These are phyloP conservation scores for Cercospora canescens DNA, from an alignment of 2,329 filamentous ascomycete species.

Conservation along the genomic window DNA sequence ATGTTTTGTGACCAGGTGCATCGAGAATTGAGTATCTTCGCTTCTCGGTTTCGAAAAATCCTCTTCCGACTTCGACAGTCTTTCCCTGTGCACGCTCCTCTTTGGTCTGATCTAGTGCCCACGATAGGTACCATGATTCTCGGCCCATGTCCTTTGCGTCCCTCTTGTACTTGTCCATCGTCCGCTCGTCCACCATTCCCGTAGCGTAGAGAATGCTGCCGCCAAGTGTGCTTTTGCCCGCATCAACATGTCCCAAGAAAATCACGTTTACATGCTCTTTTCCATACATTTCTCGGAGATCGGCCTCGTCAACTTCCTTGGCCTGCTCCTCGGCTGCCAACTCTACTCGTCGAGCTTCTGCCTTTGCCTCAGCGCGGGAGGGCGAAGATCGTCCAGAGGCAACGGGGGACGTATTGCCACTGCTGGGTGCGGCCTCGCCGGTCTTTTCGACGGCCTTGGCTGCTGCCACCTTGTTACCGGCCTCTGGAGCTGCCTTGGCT, in stretches of 20 bases:
- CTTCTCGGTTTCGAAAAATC: slow-evolving; percentile 96
- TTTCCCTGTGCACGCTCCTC: slow-evolving; percentile 96
- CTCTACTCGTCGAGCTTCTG: slow-evolving; percentile 68
- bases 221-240: slow-evolving; percentile 94
- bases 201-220: slow-evolving; percentile 90
- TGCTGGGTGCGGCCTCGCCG: slow-evolving; percentile 63
- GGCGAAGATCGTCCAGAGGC: slow-evolving; percentile 72
- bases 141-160: slow-evolving; percentile 95
- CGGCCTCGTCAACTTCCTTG: slow-evolving; percentile 76
- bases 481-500: slow-evolving; percentile 54
- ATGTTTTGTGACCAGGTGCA: slow-evolving; percentile 96
- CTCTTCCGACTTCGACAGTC: slow-evolving; percentile 94
- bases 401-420: slow-evolving; percentile 75
- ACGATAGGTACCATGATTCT: slow-evolving; percentile 98
- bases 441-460: slow-evolving; percentile 91
- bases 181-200: slow-evolving; percentile 99
- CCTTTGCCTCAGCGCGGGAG: slow-evolving; percentile 57
- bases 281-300: slow-evolving; percentile 91
- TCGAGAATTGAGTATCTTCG: slow-evolving; percentile 95
- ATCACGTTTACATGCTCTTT: slow-evolving; percentile 95
- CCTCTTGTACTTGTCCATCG: slow-evolving; percentile 95
- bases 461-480: slow-evolving; percentile 80
- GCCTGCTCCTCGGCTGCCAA: slow-evolving; percentile 80
- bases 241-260: slow-evolving; percentile 97
- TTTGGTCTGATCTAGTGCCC: slow-evolving; percentile 95